These are phyloP conservation scores for Plasmodium knowlesi DNA, from an alignment of 169 alveolate genomes.

Conservation along the genomic window DNA sequence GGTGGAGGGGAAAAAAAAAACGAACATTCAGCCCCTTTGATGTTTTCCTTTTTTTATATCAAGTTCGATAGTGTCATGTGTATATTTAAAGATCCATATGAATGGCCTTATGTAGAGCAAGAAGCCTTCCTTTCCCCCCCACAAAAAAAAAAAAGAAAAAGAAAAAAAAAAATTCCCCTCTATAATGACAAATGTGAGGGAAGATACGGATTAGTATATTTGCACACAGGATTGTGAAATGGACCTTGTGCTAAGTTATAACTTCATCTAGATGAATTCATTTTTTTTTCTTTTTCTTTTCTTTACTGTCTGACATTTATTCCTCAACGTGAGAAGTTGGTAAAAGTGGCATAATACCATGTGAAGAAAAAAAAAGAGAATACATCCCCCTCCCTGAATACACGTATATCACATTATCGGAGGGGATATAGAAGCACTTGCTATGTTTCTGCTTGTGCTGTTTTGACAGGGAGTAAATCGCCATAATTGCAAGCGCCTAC, in stretches of 20 bases:
- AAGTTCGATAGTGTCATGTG: neutral
- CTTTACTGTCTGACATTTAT: neutral
- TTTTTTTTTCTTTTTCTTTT: neutral
- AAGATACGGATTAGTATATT: neutral
- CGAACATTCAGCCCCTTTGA: neutral
- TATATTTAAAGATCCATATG: neutral
- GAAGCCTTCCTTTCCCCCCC: too few species aligned
- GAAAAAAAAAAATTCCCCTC: neutral
- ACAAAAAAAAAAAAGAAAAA: neutral
- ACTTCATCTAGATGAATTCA: neutral
- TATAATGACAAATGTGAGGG: neutral
- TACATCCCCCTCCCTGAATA: too few species aligned
- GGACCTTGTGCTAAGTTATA: neutral
- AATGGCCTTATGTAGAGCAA: neutral
- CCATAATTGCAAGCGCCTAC: neutral
- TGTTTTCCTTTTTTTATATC: neutral
- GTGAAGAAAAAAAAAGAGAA: neutral
- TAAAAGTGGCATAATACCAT: neutral
- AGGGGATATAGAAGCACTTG: neutral
- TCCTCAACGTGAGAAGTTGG: neutral
- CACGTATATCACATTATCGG: too few species aligned
- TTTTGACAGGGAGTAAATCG: neutral
- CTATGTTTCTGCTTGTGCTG: neutral
- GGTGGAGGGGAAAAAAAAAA: neutral
- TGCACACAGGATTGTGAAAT: neutral